Base-by-base conservation (phyloP, 371 early-diverging fungal genomes). In the Saksenaea vasiformis region DNA sequence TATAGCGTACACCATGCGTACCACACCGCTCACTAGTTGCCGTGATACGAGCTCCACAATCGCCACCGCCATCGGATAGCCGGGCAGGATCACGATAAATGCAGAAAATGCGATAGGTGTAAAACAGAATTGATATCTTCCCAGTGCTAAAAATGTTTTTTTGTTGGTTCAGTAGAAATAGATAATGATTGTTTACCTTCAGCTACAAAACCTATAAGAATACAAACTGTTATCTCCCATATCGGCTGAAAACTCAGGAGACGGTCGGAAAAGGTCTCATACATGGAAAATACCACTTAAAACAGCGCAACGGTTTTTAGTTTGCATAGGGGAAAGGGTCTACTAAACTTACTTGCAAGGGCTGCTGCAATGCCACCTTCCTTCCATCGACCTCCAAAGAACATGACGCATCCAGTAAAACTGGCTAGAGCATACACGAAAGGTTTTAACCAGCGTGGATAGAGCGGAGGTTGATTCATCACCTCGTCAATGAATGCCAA, bases 1-100 rank as follows among this genome's bases (percentile, higher is more conserved):
- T 9, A 96, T 77, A 3, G 93, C 86, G 68, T 91, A 89, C 27
- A 92, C 91, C 61, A 93, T 80, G 5, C 93, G 86, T 9, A 94
- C 89, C 0, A 92, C 91, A 11, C 96, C 96, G 13, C 92, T 89
- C n/a, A 93, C 88, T 58, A 94, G 76, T 68, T 94, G 94, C 8
- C 94, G 83, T 1, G 95, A 91, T 1, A 91, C 86, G 11, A 95
- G 73, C 63, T 95, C 96, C 41, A 93, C 86, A 61, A 94, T 86
- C 11, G 88, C 78, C 22, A 89, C 81, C 0, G 94, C 90, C 65
- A 95, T 87, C 0, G 87, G 75, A 31, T 89, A 83, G 13, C 93
- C 93, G 0, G 93, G 93, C 54, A 91, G 70, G 10, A 90, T 81
- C 22, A 89, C 80, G 27, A 90, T 80, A 35, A 87, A 79, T 8